Evolutionary conservation across 75 land plant genomes (phyloP).

Genomic region (Sequoia sempervirens): DNA sequence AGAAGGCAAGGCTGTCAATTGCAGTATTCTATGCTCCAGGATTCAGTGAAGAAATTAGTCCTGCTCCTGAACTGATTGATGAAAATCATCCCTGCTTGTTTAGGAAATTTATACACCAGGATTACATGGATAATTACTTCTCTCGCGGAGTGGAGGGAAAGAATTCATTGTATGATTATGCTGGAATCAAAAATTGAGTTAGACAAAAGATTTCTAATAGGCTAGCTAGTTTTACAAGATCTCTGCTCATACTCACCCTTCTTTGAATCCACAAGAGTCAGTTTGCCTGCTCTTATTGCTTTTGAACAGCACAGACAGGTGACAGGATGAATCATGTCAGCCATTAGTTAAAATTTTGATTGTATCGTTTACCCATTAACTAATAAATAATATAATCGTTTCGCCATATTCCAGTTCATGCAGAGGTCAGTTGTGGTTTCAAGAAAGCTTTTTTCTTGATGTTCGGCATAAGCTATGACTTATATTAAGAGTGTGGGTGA

Average conservation of each 20-base stretch:
- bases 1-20: constrained; percentile 46
- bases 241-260: too few species aligned
- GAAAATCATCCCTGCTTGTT: constrained; percentile 17
- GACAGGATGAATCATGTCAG: background rate
- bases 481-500: too few species aligned
- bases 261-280: background rate
- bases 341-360: background rate
- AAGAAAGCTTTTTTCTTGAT: too few species aligned
- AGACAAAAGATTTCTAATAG: too few species aligned
- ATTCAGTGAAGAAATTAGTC: constrained; percentile 38
- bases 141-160: constrained; percentile 4
- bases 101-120: constrained; percentile 10
- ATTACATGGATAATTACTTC: background rate
- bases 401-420: too few species aligned
- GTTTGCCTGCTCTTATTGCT: too few species aligned
- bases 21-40: constrained; percentile 62
- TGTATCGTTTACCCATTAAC: too few species aligned
- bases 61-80: constrained; percentile 34
- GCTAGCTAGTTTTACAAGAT: too few species aligned
- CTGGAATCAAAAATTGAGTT: background rate
- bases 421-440: too few species aligned
- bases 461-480: too few species aligned
- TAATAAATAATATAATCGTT: too few species aligned
- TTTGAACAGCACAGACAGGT: background rate
- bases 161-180: constrained; percentile 1